Base-by-base conservation (phyloP, 192 early-diverging fungal species). In the Spizellomyces sp. region DNA sequence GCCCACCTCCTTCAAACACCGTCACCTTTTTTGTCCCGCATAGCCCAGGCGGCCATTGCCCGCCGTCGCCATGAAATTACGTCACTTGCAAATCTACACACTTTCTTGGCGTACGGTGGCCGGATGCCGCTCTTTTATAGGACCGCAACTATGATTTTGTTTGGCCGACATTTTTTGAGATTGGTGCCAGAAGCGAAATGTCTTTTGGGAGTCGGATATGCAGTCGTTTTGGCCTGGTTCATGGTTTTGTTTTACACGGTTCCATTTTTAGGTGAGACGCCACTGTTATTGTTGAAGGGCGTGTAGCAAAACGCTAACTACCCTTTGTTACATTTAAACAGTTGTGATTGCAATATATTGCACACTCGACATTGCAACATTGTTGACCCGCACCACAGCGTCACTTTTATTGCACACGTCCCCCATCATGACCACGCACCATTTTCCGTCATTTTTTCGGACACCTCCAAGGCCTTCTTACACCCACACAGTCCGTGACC, bases 141-240 rank as follows among this genome's bases (percentile, higher is more conserved):
- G 5, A 69, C 79, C 6, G 75, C 72, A 15, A 80, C 79, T 6
- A 80, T 80, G 72, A 50, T 80, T 42, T 60, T 80, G 19, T 80
- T 80, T 72, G 79, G 72, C 21, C 42, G 69, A 8, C 75, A 80
- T 63, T 80, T 80, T 50, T 64, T 69, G 4, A 48, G 75, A 12
- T 58, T 80, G 45, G 74, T 80, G 27, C 79, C 79, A 7, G 79
- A 80, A 58, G 79, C 79, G 8, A 56, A 63, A 45, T 42, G 55
- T 19, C 48, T 80, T 22, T 48, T 80, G 17, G 79, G 79, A 21
- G 21, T 77, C 6, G 75, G 79, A 5, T 80, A 80, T 45, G 79
- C 79, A 5, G 64, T 80, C 22, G 69, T 80, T 4, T 57, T 80
- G 5, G 79, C 72, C 12, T 77, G 79, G 75, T 80, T 80, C 46